Conservation (phyloP, 805 yeast genomes). For the Candida corydali region DNA sequence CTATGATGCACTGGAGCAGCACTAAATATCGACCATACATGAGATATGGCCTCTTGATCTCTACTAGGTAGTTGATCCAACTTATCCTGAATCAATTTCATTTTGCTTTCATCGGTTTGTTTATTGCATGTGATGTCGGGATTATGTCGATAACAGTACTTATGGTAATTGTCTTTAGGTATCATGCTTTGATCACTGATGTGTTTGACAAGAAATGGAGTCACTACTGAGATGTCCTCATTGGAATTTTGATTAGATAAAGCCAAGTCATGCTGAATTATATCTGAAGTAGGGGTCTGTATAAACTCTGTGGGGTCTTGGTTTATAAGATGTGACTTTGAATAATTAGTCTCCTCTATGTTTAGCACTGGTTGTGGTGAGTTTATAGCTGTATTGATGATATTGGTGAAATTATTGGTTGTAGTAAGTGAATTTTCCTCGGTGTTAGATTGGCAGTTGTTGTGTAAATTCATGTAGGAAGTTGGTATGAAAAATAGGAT, state of each 20-base stretch:
- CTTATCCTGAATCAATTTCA: slow-evolving; percentile 58
- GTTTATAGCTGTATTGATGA: slow-evolving; percentile 1
- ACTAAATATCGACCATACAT: slow-evolving; percentile 79
- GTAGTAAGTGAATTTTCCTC: neutral
- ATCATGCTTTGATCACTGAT: slow-evolving; percentile 39
- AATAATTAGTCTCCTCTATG: too few species aligned
- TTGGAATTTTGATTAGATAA: neutral
- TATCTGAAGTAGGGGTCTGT: slow-evolving; percentile 4
- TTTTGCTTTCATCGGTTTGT: slow-evolving; percentile 56
- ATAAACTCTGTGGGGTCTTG: neutral
- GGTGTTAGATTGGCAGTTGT: neutral
- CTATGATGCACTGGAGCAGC: slow-evolving; percentile 71
- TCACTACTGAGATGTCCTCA: slow-evolving; percentile 26
- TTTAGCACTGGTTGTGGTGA: neutral
- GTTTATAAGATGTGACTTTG: neutral
- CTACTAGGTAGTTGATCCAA: slow-evolving; percentile 58
- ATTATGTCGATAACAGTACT: slow-evolving; percentile 88
- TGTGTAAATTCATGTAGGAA: slow-evolving; percentile 7
- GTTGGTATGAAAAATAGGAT: too few species aligned
- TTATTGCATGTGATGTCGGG: slow-evolving; percentile 79
- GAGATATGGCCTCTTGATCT: slow-evolving; percentile 74
- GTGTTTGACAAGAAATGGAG: slow-evolving; percentile 39
- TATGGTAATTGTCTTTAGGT: slow-evolving; percentile 52
- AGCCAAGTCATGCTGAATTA: too few species aligned
- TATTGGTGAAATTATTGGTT: slow-evolving; percentile 1